Evolutionary conservation across 495 filamentous ascomycete genomes (phyloP).

Genomic region (Sabuloglossum arenarium): DNA sequence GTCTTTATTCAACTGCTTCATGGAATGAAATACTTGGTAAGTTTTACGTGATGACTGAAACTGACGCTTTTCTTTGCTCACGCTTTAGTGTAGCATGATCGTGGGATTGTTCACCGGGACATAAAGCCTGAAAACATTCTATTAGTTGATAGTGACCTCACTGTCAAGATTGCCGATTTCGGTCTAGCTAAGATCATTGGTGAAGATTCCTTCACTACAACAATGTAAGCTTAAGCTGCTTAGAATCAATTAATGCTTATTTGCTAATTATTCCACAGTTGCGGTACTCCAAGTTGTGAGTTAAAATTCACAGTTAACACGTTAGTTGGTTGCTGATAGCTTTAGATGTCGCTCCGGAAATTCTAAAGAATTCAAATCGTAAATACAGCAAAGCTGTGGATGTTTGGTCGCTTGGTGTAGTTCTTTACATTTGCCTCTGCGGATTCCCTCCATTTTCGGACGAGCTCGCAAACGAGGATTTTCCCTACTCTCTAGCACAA

Average conservation of each 20-base stretch:
- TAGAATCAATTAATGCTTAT: not conserved
- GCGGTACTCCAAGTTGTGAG: conserved; percentile 80
- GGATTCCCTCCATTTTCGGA: conserved; percentile 96
- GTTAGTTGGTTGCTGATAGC: conserved; percentile 4
- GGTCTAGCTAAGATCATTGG: conserved; percentile 97
- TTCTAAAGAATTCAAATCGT: conserved; percentile 56
- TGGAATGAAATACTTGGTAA: conserved; percentile 82
- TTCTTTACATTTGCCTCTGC: conserved; percentile 97
- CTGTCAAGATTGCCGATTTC: conserved; percentile 90
- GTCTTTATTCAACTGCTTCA: conserved; percentile 85
- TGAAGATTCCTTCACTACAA: conserved; percentile 95
- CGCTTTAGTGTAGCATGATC: conserved; percentile 55
- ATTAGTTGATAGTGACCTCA: conserved; percentile 58
- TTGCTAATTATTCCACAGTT: conserved; percentile 23
- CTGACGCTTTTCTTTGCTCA: not conserved
- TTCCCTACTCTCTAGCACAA: conserved; percentile 73
- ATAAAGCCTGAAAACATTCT: conserved; percentile 99
- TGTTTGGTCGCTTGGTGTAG: conserved; percentile 91
- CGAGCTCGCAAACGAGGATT: conserved; percentile 55
- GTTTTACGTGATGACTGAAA: conserved; percentile 10
- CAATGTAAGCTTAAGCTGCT: conserved; percentile 32
- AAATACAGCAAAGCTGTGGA: conserved; percentile 92
- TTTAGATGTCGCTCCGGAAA: conserved; percentile 84
- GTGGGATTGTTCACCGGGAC: conserved; percentile 92
- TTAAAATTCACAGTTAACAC: conserved; percentile 6